Conservation (phyloP, 1,284 basidiomycete species). For the Agaricales sp. region DNA sequence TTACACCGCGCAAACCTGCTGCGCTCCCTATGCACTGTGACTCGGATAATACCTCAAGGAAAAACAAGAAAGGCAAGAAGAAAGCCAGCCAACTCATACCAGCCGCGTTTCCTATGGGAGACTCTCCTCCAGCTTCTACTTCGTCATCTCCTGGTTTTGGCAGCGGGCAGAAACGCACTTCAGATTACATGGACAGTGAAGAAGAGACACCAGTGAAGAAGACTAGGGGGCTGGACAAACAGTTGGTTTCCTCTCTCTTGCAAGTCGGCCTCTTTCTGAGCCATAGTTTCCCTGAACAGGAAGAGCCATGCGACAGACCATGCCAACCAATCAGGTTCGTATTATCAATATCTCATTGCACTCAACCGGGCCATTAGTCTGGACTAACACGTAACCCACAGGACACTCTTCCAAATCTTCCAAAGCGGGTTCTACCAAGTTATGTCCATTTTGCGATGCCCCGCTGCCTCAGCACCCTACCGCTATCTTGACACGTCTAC, state of each 20-base stretch:
- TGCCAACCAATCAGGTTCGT: neutral
- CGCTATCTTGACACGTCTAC: slow-evolving; percentile 42
- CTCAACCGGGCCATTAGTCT: slow-evolving; percentile 18
- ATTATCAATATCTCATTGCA: neutral
- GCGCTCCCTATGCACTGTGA: neutral
- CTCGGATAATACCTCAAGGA: neutral
- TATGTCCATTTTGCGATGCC: slow-evolving; percentile 60
- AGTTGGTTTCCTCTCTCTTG: neutral
- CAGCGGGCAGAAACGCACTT: neutral
- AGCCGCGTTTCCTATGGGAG: neutral
- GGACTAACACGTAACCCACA: slow-evolving; percentile 54
- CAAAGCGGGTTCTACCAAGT: neutral
- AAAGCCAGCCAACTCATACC: neutral
- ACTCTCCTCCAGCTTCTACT: neutral
- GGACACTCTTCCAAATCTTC: slow-evolving; percentile 60
- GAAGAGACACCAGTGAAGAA: neutral
- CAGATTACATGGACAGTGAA: neutral
- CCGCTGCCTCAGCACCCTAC: slow-evolving; percentile 53
- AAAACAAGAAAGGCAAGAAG: neutral
- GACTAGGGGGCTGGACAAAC: neutral
- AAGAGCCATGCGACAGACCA: neutral
- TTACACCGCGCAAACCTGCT: neutral
- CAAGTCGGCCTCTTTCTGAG: neutral
- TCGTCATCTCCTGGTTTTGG: neutral
- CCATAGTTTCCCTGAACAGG: neutral